phyloP scores from a whole-genome alignment of 495 filamentous ascomycete genomes.

The Xylaria nigripes region DNA sequence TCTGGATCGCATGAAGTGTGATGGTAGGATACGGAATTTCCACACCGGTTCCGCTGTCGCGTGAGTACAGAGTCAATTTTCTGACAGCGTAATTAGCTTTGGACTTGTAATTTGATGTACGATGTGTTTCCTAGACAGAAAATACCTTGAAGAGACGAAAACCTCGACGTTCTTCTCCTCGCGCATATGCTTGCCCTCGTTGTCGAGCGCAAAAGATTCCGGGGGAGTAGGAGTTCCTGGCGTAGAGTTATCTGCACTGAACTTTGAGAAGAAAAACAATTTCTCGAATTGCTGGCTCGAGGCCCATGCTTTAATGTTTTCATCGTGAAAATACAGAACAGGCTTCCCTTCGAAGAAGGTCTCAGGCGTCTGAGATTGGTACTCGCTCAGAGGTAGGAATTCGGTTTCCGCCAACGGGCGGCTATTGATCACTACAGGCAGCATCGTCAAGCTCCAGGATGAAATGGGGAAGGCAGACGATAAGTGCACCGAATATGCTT shows the following conservation, averaged over 20 bases:
- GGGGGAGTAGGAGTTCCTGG: conserved; percentile 23
- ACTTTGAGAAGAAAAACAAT: conserved; percentile 43
- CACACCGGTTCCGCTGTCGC: conserved; percentile 51
- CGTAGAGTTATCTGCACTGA: conserved; percentile 14
- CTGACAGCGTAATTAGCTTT: conserved; percentile 32
- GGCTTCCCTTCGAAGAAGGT: conserved; percentile 75
- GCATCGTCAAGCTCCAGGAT: conserved; percentile 17
- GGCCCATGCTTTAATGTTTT: conserved; percentile 54
- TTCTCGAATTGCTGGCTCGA: conserved; percentile 33
- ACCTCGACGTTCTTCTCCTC: conserved; percentile 53
- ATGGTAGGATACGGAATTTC: conserved; percentile 83
- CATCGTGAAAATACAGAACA: conserved; percentile 67
- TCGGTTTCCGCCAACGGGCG: conserved; percentile 34
- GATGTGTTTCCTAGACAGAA: neutral
- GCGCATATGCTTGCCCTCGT: conserved; percentile 27
- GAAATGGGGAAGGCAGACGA: neutral
- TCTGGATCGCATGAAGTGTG: conserved; percentile 79
- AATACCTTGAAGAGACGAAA: conserved; percentile 74
- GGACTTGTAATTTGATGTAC: neutral
- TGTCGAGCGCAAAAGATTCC: conserved; percentile 26
- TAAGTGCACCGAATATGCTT: neutral
- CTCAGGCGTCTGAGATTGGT: conserved; percentile 75
- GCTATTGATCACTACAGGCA: conserved; percentile 32
- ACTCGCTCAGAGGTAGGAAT: conserved; percentile 67
- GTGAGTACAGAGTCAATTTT: conserved; percentile 64